Conservation (phyloP, 176 grass and related monocot species). For the Eleusine coracana region DNA sequence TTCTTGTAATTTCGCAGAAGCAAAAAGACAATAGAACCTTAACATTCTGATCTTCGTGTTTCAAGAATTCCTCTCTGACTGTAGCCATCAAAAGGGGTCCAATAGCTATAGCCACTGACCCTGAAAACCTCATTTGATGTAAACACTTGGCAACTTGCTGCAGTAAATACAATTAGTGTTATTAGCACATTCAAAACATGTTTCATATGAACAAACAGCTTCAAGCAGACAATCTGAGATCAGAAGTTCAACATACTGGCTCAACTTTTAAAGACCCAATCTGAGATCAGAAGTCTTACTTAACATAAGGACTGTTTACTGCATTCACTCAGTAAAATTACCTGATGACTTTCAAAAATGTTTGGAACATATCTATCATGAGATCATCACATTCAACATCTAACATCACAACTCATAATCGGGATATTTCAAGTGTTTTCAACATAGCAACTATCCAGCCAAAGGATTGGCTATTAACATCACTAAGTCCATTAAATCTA, state of each 20-base stretch:
- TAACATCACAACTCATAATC: conserved; percentile 98
- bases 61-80: conserved; percentile 75
- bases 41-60: conserved; percentile 81
- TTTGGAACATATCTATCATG: conserved; percentile 90
- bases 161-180: no score
- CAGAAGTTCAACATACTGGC: no score
- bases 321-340: conserved; percentile 26
- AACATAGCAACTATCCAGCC: conserved; percentile 82
- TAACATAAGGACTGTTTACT: no score
- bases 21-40: conserved; percentile 90
- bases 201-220: no score
- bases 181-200: no score
- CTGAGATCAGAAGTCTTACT: no score
- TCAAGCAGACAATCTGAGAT: no score
- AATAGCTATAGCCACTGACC: no score
- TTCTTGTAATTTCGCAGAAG: conserved; percentile 98
- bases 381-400: conserved; percentile 97
- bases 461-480: conserved; percentile 75
- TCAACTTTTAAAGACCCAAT: no score
- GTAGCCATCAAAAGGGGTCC: conserved; percentile 68
- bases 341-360: conserved; percentile 77
- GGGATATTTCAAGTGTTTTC: conserved; percentile 91
- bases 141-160: no score
- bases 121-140: no score
- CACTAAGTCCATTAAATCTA: conserved; percentile 81